Base-by-base conservation (phyloP, 1,139 yeast species). In the Lipomyces yarrowii region DNA sequence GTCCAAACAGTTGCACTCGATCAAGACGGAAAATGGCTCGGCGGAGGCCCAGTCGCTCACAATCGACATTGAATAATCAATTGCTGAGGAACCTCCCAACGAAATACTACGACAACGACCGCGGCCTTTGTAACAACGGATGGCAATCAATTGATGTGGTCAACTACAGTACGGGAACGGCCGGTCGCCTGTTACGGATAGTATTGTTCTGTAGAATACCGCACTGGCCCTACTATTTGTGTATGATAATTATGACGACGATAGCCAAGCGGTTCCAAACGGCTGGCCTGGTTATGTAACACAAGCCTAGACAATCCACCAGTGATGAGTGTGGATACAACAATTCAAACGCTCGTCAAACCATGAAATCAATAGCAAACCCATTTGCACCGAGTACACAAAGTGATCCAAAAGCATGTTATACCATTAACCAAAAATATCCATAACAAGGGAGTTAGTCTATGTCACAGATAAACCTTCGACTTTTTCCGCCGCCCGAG, bases 401-500 rank as follows among this genome's bases (percentile, higher is more conserved):
- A 23, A 15, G 4, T 21, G 32, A 10, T n/a, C n/a, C 23, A 18
- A 35, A n/a, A 55, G n/a, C n/a, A n/a, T 42, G 21, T n/a, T 42
- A 42, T 8, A 42, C 48, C 48, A 42, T 42, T 42, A 42, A 42
- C 48, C 48, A 42, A 42, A 39, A 42, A n/a, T n/a, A 18, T 42
- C 48, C 21, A n/a, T 42, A 42, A 42, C 23, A 42, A 15, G 18
- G 48, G 21, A 18, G n/a, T n/a, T 42, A n/a, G 48, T 42, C 48
- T 42, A 52, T 23, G 15, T 52, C 32, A 52, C 55, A 52, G 55
- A 52, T 21, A 52, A 52, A 23, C 55, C 26, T 15, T 52, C 55
- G 32, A 52, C 61, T 13, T n/a, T 35, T 39, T 33, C 46, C 18
- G 52, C 54, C 46, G 56, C 46, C n/a, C 42, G 48, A 15, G 54